Evolutionary conservation across 2,329 filamentous ascomycete species (phyloP).

Genomic region (Dothistroma septosporum): DNA sequence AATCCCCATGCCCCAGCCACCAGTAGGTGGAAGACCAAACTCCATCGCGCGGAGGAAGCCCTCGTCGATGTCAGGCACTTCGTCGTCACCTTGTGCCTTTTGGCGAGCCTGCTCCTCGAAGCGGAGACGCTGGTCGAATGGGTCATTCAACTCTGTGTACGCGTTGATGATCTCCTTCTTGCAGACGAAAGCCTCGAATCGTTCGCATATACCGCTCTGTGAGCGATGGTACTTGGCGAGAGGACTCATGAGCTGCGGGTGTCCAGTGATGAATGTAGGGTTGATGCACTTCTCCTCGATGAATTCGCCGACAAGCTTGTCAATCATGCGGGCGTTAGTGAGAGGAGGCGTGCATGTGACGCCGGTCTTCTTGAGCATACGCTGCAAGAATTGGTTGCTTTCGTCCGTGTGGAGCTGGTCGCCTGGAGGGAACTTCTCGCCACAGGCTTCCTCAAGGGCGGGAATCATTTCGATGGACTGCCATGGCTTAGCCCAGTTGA

Average conservation of each 20-base stretch:
- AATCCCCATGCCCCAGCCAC: conserved; percentile 91
- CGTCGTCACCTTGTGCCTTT: conserved; percentile 95
- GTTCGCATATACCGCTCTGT: conserved; percentile 81
- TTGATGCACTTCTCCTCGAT: conserved; percentile 92
- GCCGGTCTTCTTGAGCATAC: conserved; percentile 80
- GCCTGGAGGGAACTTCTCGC: conserved; percentile 88
- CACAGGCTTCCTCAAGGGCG: conserved; percentile 79
- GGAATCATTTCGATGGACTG: conserved; percentile 93
- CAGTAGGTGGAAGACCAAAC: conserved; percentile 87
- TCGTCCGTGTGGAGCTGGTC: conserved; percentile 86
- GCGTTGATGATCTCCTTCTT: conserved; percentile 97
- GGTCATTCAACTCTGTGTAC: conserved; percentile 96
- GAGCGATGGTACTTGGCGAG: conserved; percentile 91
- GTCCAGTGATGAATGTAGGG: conserved; percentile 86
- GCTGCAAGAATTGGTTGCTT: conserved; percentile 82
- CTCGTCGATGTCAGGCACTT: conserved; percentile 93
- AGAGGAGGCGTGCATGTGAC: conserved; percentile 85
- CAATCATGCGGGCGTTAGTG: conserved; percentile 93
- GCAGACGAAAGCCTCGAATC: conserved; percentile 95
- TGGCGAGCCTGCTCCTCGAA: conserved; percentile 94
- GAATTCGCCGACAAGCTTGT: conserved; percentile 85
- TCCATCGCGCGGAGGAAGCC: conserved; percentile 89
- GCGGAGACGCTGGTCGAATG: conserved; percentile 85
- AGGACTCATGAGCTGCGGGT: conserved; percentile 81
- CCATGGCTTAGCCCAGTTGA: conserved; percentile 98